Base-by-base conservation (phyloP, 148 eudicot species). In the Nepenthes mirabilis region DNA sequence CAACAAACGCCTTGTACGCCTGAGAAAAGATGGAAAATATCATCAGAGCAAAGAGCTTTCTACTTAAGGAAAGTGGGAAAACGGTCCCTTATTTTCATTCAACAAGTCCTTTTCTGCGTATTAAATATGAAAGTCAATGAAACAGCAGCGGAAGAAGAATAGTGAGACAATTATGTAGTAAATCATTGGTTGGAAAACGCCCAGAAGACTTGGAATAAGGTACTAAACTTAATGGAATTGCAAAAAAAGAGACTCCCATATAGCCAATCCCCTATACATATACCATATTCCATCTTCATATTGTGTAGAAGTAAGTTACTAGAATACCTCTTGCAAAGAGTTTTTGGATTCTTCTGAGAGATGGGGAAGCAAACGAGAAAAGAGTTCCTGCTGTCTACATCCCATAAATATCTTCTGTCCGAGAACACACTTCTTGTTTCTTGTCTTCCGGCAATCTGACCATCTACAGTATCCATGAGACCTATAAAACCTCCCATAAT, bases 361-460 rank as follows among this genome's bases (percentile, higher is more conserved):
- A 51, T 11, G 78, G 34, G 72, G 80, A 60, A 67, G 48, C 66
- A 87, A 47, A 34, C 97, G 88, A 77, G 80, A 75, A 43, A 84
- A 67, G 23, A 90, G 70, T 53, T 84, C 91, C 59, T 82, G 83
- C 65, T 78, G 95, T 77, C 91, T 84, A 56, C 65, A 72, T 72
- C 89, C 89, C 55, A 77, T 80, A 68, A 90, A 90, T 49, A 90
- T 71, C 70, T 69, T 82, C 64, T 77, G 80, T 54, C 95, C 95
- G 56, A 61, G 62, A 1, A 75, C 77, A 72, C 88, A 75, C 65
- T 65, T 84, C 69, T 55, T 79, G 83, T 68, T 79, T 70, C 77
- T 82, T 75, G 71, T 73, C 71, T 79, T 90, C 59, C 87, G 67
- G 47, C 86, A 70, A 49, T 77, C 85, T 36, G 85, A 75, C 95